A percentile compares a stretch with the other conserved stretches of the same genome.
Evolutionary conservation across 495 filamentous ascomycete species (phyloP).

Genomic region (Neurospora intermedia): DNA sequence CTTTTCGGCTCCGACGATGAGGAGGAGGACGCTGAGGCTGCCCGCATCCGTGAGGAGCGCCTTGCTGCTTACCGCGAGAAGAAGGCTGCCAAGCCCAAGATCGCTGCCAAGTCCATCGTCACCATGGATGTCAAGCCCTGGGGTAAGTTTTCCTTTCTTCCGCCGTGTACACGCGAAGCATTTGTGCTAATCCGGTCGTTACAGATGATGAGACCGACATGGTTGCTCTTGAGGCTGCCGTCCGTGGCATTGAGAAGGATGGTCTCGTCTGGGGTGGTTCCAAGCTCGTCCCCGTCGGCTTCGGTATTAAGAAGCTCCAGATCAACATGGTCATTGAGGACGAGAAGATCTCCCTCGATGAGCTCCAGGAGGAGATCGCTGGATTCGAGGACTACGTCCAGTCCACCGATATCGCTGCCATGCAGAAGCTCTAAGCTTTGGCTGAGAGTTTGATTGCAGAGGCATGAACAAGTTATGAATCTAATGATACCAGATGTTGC

Average conservation of each 20-base stretch:
- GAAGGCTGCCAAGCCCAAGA: conserved; percentile 88
- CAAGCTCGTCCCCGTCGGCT: conserved; percentile 80
- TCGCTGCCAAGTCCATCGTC: conserved; percentile 87
- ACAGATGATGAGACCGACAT: conserved; percentile 88
- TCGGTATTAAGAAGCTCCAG: conserved; percentile 99
- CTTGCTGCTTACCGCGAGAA: conserved; percentile 93
- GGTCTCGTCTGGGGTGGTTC: conserved; percentile 94
- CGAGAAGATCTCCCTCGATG: conserved; percentile 82
- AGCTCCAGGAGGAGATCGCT: conserved; percentile 71
- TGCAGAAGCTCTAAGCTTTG: conserved; percentile 28
- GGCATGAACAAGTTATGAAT: conserved; percentile 17
- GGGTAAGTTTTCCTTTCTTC: conserved; percentile 52
- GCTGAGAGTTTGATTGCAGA: conserved; percentile 8
- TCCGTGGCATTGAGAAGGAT: conserved; percentile 82
- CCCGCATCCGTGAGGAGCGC: conserved; percentile 69
- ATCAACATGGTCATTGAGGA: conserved; percentile 97
- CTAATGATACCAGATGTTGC: conserved; percentile 1
- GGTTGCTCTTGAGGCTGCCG: conserved; percentile 65
- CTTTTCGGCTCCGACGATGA: conserved; percentile 86
- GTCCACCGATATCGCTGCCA: conserved; percentile 74
- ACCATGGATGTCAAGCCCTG: conserved; percentile 97
- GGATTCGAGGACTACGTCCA: conserved; percentile 94
- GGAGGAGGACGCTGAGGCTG: conserved; percentile 86
- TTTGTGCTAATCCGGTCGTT: conserved; percentile 11
- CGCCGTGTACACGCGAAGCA: background rate